Percentiles rank a stretch among this genome's conserved stretches.
Conservation (phyloP, 352 stramenopile species). For the Phytophthora foliorum region DNA sequence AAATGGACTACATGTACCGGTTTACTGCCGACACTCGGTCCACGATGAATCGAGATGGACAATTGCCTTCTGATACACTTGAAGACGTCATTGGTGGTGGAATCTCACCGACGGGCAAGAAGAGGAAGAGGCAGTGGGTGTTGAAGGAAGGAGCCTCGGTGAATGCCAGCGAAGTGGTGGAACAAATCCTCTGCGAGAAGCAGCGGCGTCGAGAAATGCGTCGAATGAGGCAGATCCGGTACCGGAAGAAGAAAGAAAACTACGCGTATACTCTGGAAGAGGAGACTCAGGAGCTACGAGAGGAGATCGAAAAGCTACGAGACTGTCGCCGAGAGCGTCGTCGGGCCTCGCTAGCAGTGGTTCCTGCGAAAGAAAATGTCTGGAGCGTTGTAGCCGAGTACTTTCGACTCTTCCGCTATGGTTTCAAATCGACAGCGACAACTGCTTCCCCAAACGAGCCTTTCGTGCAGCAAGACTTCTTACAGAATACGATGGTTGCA, state of each 20-base stretch:
- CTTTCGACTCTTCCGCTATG: constrained; percentile 15
- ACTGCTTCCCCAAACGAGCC: neutral
- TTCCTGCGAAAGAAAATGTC: neutral
- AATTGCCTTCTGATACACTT: neutral
- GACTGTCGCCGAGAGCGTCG: neutral
- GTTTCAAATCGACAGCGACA: neutral
- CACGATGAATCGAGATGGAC: neutral
- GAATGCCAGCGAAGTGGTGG: neutral
- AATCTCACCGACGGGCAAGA: neutral
- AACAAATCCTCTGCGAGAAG: neutral
- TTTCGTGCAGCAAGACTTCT: constrained; percentile 9
- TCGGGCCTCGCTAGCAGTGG: neutral
- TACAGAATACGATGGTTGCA: constrained; percentile 7
- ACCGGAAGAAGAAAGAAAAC: constrained; percentile 22
- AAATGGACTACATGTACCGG: neutral
- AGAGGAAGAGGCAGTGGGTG: neutral
- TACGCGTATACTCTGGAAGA: constrained; percentile 6
- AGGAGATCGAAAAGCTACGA: constrained; percentile 2
- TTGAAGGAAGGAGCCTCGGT: neutral
- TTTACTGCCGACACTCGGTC: neutral
- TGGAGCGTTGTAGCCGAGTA: constrained; percentile 16
- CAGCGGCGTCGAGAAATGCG: constrained; percentile 1
- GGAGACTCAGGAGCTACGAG: neutral
- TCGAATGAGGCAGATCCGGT: constrained; percentile 14
- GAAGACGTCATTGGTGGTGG: neutral